Conservation (phyloP, 2,329 filamentous ascomycete genomes). For the Pseudogymnoascus sp. region DNA sequence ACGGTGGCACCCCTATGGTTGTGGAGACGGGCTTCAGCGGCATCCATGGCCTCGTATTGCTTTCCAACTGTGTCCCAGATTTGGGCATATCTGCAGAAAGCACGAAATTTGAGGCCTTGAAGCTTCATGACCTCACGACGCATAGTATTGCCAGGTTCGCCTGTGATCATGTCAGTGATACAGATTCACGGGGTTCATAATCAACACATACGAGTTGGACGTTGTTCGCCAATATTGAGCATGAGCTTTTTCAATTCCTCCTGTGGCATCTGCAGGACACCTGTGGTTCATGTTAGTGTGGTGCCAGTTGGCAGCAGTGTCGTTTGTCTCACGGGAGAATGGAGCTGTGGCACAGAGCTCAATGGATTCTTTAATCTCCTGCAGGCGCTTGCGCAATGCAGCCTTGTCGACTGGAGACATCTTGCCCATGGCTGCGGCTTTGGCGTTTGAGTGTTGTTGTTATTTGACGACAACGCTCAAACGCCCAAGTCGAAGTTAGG, state of each 20-base stretch:
- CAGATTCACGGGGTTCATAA: background rate
- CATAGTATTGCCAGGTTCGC: background rate
- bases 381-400: background rate
- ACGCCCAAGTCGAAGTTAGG: background rate
- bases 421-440: background rate
- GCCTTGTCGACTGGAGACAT: background rate
- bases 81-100: background rate
- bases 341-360: background rate
- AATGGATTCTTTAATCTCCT: background rate
- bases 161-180: background rate
- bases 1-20: background rate
- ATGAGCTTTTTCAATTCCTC: background rate
- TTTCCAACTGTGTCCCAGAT: background rate
- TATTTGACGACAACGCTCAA: background rate
- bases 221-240: background rate
- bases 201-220: background rate
- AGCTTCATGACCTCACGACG: background rate
- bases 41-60: background rate
- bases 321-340: background rate
- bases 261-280: background rate
- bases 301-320: background rate
- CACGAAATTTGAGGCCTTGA: background rate
- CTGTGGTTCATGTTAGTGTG: background rate
- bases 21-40: background rate
- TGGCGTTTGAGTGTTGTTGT: background rate